Percentiles rank a stretch among this genome's conserved stretches.
These are phyloP conservation scores for Pleurotus eryngii DNA, from an alignment of 768 basidiomycete genomes.

Conservation along the genomic window DNA sequence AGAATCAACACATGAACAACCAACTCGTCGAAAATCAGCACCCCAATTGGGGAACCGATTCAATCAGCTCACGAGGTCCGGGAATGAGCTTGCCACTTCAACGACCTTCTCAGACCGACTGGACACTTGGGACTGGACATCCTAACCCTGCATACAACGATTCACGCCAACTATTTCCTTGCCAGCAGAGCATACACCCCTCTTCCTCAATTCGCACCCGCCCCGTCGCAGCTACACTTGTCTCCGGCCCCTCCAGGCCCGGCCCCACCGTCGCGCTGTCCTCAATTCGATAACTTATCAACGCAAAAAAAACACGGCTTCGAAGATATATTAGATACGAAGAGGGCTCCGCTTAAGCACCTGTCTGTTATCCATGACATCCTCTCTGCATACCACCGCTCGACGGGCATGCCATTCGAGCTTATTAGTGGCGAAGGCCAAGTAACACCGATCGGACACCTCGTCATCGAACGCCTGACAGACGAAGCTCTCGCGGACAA, in stretches of 20 bases:
- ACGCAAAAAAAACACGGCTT: neutral
- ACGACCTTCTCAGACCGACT: no score
- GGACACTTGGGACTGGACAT: no score
- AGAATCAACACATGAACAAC: no score
- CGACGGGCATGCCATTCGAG: neutral
- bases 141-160: neutral
- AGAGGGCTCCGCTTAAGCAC: neutral
- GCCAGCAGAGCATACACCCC: neutral
- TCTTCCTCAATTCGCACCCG: neutral
- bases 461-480: slow-evolving; percentile 28
- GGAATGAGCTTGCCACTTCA: no score
- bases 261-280: neutral
- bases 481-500: slow-evolving; percentile 28
- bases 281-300: neutral
- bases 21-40: no score
- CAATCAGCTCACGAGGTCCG: no score
- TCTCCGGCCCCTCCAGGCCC: neutral
- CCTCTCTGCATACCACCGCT: neutral
- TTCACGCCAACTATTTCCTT: neutral
- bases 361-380: neutral
- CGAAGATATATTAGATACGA: neutral
- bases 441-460: neutral
- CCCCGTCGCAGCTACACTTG: neutral
- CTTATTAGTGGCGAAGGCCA: neutral
- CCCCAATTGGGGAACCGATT: no score